phyloP scores from a whole-genome alignment of 2,329 filamentous ascomycete genomes.

The Capronia epimyces region DNA sequence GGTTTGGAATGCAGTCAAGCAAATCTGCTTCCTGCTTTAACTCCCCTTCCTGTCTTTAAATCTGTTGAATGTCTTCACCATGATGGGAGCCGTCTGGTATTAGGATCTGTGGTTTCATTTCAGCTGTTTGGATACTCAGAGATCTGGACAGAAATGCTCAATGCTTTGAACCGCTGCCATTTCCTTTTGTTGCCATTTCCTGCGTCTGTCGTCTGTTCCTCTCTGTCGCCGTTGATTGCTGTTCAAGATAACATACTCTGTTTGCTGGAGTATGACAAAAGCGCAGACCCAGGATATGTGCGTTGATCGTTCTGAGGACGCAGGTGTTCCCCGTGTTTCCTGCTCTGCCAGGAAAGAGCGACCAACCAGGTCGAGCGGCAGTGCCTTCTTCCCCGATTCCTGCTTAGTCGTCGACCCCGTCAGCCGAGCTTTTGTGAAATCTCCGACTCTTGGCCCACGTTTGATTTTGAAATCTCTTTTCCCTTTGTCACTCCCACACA shows the following conservation, averaged over 20 bases:
- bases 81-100: background rate
- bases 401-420: slow-evolving; percentile 10
- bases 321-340: background rate
- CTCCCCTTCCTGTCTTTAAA: background rate
- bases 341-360: background rate
- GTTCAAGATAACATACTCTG: background rate
- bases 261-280: background rate
- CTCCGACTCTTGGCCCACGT: background rate
- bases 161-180: background rate
- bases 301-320: background rate
- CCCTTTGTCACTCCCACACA: background rate
- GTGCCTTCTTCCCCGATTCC: background rate
- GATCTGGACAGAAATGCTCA: background rate
- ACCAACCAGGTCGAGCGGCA: background rate
- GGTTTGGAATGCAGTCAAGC: background rate
- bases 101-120: background rate
- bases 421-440: background rate
- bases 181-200: background rate
- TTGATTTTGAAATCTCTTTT: background rate
- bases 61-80: background rate
- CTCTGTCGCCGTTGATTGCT: background rate
- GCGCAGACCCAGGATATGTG: background rate
- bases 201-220: background rate
- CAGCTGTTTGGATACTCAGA: background rate
- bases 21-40: background rate